These are phyloP conservation scores for Artemisia argyi DNA, from an alignment of 129 eudicot genomes.

Conservation along the genomic window DNA sequence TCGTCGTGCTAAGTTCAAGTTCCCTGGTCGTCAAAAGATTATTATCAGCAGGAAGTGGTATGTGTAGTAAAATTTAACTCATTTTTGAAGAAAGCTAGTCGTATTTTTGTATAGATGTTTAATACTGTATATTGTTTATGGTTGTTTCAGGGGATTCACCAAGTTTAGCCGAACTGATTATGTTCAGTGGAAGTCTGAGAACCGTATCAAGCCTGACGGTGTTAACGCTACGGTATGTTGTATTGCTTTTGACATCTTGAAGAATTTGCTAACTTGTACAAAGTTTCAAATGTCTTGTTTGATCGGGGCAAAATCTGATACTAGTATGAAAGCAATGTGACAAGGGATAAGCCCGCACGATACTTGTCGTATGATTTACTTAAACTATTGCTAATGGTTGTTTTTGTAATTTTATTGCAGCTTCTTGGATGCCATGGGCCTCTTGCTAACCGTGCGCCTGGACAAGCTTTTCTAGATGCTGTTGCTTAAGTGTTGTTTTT, in stretches of 20 bases:
- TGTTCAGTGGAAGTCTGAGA: conserved; percentile 64
- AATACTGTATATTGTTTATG: neutral
- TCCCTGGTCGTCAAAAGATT: conserved; percentile 96
- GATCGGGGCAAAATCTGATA: too few species aligned
- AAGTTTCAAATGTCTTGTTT: too few species aligned
- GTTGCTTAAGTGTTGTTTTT: conserved; percentile 27
- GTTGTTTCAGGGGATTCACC: conserved; percentile 75
- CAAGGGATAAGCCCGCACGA: neutral
- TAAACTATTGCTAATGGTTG: neutral
- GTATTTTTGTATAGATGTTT: too few species aligned
- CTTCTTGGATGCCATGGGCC: conserved; percentile 89
- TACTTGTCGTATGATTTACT: neutral
- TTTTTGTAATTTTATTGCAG: conserved; percentile 39
- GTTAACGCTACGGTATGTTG: conserved; percentile 78
- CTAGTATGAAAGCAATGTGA: neutral
- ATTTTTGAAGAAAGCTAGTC: too few species aligned
- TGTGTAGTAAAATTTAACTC: neutral
- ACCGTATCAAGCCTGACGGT: conserved; percentile 71
- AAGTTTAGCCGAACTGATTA: conserved; percentile 80
- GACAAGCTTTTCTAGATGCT: conserved; percentile 72
- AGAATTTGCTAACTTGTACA: too few species aligned
- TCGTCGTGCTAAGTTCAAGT: conserved; percentile 95
- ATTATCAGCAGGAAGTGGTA: conserved; percentile 91
- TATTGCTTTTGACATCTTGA: too few species aligned
- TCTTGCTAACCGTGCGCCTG: conserved; percentile 74